phyloP scores from a whole-genome alignment of 2,329 filamentous ascomycete species.

The Hansfordia pulvinata region DNA sequence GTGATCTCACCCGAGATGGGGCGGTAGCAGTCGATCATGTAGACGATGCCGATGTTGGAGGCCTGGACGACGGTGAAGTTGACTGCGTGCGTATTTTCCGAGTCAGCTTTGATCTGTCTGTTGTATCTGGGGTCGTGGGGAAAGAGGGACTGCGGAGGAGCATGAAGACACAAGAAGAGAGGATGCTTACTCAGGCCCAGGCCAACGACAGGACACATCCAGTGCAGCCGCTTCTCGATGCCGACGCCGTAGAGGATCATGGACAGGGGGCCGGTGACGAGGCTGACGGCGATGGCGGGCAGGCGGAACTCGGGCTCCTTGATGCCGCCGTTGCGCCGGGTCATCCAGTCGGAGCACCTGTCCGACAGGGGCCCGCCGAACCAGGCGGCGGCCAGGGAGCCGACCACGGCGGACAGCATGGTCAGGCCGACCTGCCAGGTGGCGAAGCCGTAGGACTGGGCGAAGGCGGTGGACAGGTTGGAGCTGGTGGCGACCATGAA shows the following conservation, averaged over 20 bases:
- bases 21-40: slow-evolving; percentile 3
- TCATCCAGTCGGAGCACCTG: slow-evolving; percentile 20
- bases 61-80: slow-evolving; percentile 2
- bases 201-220: slow-evolving; percentile 16
- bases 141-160: too few relatives aligned
- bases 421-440: slow-evolving; percentile 15
- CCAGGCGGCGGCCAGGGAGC: slow-evolving; percentile 22
- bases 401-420: slow-evolving; percentile 18
- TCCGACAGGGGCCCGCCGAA: slow-evolving; percentile 25
- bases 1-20: slow-evolving; percentile 2
- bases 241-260: slow-evolving; percentile 7
- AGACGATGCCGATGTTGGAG: slow-evolving; percentile 12
- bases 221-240: slow-evolving; percentile 15
- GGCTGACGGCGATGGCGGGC: slow-evolving; percentile 7
- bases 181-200: slow-evolving; percentile 1
- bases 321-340: slow-evolving; percentile 22
- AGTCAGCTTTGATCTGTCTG: too few relatives aligned
- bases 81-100: too few relatives aligned
- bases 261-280: slow-evolving; percentile 8
- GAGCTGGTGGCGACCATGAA: slow-evolving; percentile 23
- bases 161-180: too few relatives aligned
- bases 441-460: slow-evolving; percentile 16
- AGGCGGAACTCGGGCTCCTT: slow-evolving; percentile 30
- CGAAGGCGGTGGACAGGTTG: slow-evolving; percentile 19
- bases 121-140: too few relatives aligned